Conservation (phyloP, 345 rosid genomes). For the Brassica cretica region DNA sequence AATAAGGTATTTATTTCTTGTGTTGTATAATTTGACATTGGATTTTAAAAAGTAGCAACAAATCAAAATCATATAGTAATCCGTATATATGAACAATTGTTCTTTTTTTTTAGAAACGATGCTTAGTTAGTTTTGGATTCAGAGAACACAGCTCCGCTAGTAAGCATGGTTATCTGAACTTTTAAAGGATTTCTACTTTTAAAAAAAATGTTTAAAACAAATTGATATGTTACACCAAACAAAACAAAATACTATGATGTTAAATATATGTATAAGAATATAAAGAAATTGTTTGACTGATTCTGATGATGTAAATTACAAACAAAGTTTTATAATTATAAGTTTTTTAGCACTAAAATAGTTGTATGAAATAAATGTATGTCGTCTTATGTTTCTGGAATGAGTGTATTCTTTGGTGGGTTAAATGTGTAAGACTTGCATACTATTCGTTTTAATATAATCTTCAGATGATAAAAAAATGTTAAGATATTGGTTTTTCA, state of each 20-base stretch:
- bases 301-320: neutral
- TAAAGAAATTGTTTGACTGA: neutral
- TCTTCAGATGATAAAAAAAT: no score
- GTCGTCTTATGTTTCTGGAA: no score
- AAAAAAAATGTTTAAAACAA: neutral
- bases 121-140: neutral
- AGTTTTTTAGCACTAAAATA: neutral
- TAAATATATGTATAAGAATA: neutral
- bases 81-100: neutral
- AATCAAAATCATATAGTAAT: neutral
- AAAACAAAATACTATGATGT: neutral
- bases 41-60: neutral
- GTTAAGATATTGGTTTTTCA: no score
- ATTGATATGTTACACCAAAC: neutral
- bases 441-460: no score
- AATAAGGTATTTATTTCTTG: no score
- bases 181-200: neutral
- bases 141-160: neutral
- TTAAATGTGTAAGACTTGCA: no score
- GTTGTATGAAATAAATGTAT: neutral
- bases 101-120: neutral
- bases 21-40: no score
- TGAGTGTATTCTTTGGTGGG: no score
- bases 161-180: neutral
- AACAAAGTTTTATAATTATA: neutral